phyloP scores from a whole-genome alignment of 2,329 filamentous ascomycete genomes.

The Xylariaceae sp. region DNA sequence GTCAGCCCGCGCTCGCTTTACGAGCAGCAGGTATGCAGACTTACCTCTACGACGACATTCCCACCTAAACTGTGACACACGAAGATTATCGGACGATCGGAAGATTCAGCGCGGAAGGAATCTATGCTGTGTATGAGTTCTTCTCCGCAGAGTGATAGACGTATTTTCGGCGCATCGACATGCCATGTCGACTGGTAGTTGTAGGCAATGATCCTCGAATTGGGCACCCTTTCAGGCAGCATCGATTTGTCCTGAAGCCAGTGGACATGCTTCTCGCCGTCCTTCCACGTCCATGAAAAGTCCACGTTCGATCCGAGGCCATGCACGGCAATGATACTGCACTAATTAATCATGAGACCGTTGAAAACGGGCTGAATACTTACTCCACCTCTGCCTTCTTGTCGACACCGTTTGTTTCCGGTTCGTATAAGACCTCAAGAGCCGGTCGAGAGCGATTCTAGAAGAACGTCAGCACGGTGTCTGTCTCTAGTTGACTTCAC shows the following conservation, averaged over 20 bases:
- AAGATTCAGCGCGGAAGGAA: slow-evolving; percentile 2
- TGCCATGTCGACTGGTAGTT: slow-evolving; percentile 14
- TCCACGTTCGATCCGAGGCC: slow-evolving; percentile 12
- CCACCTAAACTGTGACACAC: slow-evolving; percentile 12
- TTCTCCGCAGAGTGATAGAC: slow-evolving; percentile 14
- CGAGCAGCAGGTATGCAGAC: neutral
- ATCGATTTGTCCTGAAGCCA: slow-evolving; percentile 17
- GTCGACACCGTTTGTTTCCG: neutral
- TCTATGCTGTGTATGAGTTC: slow-evolving; percentile 7
- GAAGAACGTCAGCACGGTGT: neutral
- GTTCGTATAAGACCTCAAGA: neutral
- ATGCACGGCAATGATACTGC: slow-evolving; percentile 10
- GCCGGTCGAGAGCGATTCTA: neutral
- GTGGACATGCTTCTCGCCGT: slow-evolving; percentile 4
- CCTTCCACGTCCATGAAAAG: slow-evolving; percentile 14
- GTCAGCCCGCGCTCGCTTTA: neutral
- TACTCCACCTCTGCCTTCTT: neutral
- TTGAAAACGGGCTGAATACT: neutral
- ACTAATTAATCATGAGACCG: neutral
- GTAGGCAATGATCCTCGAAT: slow-evolving; percentile 14
- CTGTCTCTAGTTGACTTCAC: neutral
- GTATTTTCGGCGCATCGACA: slow-evolving; percentile 3
- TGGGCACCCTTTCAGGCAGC: slow-evolving; percentile 12
- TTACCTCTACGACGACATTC: slow-evolving; percentile 8
- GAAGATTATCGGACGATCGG: slow-evolving; percentile 9